Evolutionary conservation across 75 land plant species (phyloP).

Genomic region (Cryptomeria japonica): DNA sequence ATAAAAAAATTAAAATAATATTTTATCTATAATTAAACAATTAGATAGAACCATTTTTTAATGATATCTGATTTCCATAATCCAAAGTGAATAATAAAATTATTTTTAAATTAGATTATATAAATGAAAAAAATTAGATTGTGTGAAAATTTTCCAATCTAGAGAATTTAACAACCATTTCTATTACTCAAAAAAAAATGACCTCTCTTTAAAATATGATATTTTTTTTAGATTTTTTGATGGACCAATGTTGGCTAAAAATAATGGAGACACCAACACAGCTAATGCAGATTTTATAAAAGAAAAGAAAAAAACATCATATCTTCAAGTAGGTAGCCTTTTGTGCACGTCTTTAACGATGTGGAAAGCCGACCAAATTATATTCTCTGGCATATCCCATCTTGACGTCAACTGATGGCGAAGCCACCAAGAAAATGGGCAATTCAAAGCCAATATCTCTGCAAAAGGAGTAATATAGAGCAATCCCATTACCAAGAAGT

Average conservation of each 20-base stretch:
- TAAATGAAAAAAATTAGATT: no score
- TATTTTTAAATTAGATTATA: no score
- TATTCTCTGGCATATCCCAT: background rate
- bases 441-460: background rate
- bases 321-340: background rate
- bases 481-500: background rate
- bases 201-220: no score
- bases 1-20: no score
- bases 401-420: background rate
- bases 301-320: background rate
- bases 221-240: no score
- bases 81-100: no score
- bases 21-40: no score
- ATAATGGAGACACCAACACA: background rate
- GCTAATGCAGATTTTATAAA: background rate
- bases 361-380: background rate
- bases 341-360: background rate
- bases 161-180: no score
- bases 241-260: background rate
- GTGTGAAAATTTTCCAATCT: no score
- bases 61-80: no score
- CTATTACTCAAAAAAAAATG: no score
- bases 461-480: background rate
- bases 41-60: no score
- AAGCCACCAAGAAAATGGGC: background rate